Percentiles rank a stretch among this genome's conserved stretches.
Evolutionary conservation across 2,329 filamentous ascomycete genomes (phyloP).

Genomic region (Cucurbitaria berberidis): DNA sequence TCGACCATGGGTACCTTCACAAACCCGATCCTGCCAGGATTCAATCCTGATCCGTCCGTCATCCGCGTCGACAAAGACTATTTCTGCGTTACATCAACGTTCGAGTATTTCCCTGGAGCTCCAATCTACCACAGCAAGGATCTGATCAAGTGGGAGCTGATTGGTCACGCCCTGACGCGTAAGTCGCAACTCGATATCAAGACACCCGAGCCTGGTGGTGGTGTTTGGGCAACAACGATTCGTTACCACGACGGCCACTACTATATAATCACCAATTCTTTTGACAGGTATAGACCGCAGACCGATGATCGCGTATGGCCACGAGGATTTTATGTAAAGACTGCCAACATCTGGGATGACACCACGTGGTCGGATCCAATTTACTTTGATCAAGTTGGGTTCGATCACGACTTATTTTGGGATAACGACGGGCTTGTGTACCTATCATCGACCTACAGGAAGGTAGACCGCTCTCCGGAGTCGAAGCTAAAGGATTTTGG

Average conservation of each 20-base stretch:
- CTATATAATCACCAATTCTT: constrained; percentile 34
- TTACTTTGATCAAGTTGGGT: constrained; percentile 31
- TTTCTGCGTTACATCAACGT: constrained; percentile 53
- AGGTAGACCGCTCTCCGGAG: constrained; percentile 19
- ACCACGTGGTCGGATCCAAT: constrained; percentile 30
- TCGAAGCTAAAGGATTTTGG: constrained; percentile 35
- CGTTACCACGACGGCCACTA: constrained; percentile 18
- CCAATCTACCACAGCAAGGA: constrained; percentile 60
- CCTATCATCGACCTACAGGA: constrained; percentile 23
- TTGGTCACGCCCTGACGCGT: constrained; percentile 46
- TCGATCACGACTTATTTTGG: constrained; percentile 54
- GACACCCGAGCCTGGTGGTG: constrained; percentile 33
- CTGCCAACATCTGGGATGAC: constrained; percentile 22
- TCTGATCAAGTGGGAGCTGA: constrained; percentile 58
- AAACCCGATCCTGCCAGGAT: constrained; percentile 59
- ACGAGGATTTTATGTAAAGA: constrained; percentile 56
- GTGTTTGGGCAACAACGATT: constrained; percentile 31
- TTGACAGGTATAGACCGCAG: constrained; percentile 29
- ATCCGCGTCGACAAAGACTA: constrained; percentile 35
- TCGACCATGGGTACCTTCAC: not conserved
- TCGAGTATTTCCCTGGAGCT: constrained; percentile 59
- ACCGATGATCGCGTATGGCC: constrained; percentile 50
- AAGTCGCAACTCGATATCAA: constrained; percentile 45
- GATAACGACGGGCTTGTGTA: constrained; percentile 62
- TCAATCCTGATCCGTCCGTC: constrained; percentile 58